Evolutionary conservation across 2,329 filamentous ascomycete genomes (phyloP).

Genomic region (Ascosphaera aggregata): DNA sequence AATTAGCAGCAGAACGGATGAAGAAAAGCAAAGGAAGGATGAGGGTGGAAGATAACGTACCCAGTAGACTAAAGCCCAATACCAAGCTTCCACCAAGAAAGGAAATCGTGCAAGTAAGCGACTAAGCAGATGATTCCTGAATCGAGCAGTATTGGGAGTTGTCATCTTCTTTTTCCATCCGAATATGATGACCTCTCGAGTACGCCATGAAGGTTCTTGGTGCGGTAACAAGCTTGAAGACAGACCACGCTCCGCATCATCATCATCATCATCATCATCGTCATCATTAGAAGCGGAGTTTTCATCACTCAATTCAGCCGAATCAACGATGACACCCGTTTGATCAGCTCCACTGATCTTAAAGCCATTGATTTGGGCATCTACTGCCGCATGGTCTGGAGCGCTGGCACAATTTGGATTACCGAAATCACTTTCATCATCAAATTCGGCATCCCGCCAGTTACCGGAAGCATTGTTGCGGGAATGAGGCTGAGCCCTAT

Average conservation of each 20-base stretch:
- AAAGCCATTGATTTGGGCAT: no score
- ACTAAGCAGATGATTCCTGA: slow-evolving; percentile 36
- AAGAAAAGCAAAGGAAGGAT: no score
- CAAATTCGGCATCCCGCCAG: background rate
- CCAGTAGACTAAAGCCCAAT: slow-evolving; percentile 58
- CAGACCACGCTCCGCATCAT: slow-evolving; percentile 8
- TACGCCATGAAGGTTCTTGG: slow-evolving; percentile 26
- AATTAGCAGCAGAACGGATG: background rate
- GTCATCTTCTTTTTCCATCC: slow-evolving; percentile 25
- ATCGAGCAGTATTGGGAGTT: slow-evolving; percentile 38
- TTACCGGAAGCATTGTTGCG: slow-evolving; percentile 7
- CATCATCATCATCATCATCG: background rate
- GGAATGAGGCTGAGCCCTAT: no score
- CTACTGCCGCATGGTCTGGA: no score
- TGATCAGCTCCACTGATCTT: no score
- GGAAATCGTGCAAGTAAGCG: slow-evolving; percentile 42
- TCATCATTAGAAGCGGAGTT: slow-evolving; percentile 1
- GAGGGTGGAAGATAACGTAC: slow-evolving; percentile 23
- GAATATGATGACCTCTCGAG: slow-evolving; percentile 24
- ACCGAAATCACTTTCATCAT: background rate
- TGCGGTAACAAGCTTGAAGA: slow-evolving; percentile 20
- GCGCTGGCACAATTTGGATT: no score
- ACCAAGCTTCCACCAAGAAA: slow-evolving; percentile 53
- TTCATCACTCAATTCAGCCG: slow-evolving; percentile 1
- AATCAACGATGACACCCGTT: no score